These are phyloP conservation scores for Platanthera zijinensis DNA, from an alignment of 106 monocot genomes.

Conservation along the genomic window DNA sequence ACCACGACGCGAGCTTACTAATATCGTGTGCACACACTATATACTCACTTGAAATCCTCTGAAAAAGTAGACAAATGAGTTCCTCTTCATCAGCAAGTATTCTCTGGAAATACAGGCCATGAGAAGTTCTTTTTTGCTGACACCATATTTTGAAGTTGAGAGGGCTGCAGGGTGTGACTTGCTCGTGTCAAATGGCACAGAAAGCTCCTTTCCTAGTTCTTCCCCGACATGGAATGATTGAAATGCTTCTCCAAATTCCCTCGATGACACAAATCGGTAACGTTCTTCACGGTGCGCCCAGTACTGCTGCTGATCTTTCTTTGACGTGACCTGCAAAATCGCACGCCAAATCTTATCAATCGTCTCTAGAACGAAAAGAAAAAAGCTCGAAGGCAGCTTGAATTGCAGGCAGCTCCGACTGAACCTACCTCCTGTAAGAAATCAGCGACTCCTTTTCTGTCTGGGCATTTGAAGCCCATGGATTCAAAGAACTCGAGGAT, in stretches of 20 bases:
- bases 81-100: constrained; percentile 35
- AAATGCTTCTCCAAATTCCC: constrained; percentile 34
- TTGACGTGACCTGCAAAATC: constrained; percentile 28
- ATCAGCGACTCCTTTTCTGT: constrained; percentile 43
- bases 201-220: constrained; percentile 18
- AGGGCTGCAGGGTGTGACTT: constrained; percentile 35
- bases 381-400: background rate
- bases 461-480: constrained; percentile 48
- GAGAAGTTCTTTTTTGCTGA: constrained; percentile 18
- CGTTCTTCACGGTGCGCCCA: constrained; percentile 23
- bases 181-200: constrained; percentile 23
- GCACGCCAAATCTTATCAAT: background rate
- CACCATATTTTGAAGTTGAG: constrained; percentile 28
- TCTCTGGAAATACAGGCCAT: constrained; percentile 32
- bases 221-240: constrained; percentile 31
- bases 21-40: too few species aligned
- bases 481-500: constrained; percentile 39
- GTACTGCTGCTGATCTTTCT: constrained; percentile 41
- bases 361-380: too few species aligned
- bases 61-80: constrained; percentile 50
- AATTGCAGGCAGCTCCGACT: background rate
- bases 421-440: constrained; percentile 41
- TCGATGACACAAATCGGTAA: constrained; percentile 19
- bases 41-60: constrained; percentile 32
- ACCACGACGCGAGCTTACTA: too few species aligned